Evolutionary conservation across 257 asterid species (phyloP), one percentile per base, ranked within the genome.

Genomic region (Jacaranda mimosifolia): DNA sequence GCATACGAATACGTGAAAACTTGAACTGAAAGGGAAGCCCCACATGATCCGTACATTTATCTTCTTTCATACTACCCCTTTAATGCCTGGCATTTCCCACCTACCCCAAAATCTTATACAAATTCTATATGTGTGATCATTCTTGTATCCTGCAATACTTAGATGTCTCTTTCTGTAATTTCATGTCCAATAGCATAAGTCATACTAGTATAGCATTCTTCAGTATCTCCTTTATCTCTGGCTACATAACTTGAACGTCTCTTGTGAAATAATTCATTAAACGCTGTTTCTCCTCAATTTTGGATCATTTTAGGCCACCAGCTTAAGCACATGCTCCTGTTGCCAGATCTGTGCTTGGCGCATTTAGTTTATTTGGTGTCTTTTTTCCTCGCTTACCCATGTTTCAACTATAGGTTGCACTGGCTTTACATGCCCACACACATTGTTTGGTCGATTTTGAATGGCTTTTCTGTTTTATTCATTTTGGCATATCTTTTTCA

Each of bases 11-110:
- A 26, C 32, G 32, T 26, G 32, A 26, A 26, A 26, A 26, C 32
- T 26, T 26, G 32, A 26, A 26, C 2, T 26, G 32, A 81, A 64
- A 63, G 78, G 51, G 21, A 39, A 39, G 9, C 21, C 63, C 70
- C 38, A 71, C 71, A 19, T 74, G 62, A 51, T 59, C 75, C 63
- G 42, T 75, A 68, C 72, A 68, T 59, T 49, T 62, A 59, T 59
- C 59, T 62, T 53, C 6, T 38, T 21, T 39, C 56, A 49, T 60
- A 18, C 9, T 69, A 32, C 52, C 46, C 43, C 39, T 49, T 51
- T 39, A 12, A 42, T 69, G 42, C 13, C 48, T 36, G 18, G 59
- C 45, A 75, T 60, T 74, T 63, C 35, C 60, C 32, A 78, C 67
- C 86, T 67, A 72, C 72, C 73, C 42, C 3, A 36, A 73, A 35